phyloP scores from a whole-genome alignment of 2,329 filamentous ascomycete genomes.

The Aspergillus sp. region DNA sequence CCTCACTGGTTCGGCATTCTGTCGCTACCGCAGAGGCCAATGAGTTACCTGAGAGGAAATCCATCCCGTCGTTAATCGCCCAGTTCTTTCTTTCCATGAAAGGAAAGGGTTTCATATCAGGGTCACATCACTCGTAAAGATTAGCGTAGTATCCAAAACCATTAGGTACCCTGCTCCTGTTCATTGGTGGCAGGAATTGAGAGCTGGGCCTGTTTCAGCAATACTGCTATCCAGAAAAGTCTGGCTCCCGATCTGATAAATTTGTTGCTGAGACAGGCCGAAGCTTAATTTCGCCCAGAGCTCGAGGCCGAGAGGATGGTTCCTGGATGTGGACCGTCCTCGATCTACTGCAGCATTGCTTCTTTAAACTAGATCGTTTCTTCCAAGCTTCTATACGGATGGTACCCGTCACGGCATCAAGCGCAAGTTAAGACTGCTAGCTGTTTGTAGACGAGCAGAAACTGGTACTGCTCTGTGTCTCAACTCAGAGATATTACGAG shows the following conservation, averaged over 20 bases:
- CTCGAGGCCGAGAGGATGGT: not conserved
- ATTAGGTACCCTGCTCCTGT: not conserved
- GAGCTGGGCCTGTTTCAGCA: no score
- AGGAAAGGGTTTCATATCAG: constrained; percentile 52
- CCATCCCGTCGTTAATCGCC: constrained; percentile 52
- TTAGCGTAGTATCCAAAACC: not conserved
- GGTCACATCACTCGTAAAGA: constrained; percentile 37
- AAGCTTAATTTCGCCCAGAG: not conserved
- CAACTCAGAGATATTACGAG: constrained; percentile 56
- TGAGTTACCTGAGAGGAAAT: constrained; percentile 39
- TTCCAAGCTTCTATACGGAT: not conserved
- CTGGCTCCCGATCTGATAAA: no score
- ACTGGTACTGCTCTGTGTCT: constrained; percentile 50
- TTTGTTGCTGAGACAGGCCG: not conserved
- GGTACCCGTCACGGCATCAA: not conserved
- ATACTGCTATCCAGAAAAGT: no score
- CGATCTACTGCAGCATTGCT: not conserved
- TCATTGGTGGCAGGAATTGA: no score
- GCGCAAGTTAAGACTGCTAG: not conserved
- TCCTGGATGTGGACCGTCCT: not conserved
- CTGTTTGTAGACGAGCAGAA: constrained; percentile 28
- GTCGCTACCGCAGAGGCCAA: constrained; percentile 42
- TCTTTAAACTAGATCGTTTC: not conserved
- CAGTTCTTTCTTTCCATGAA: constrained; percentile 48
- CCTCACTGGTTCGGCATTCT: constrained; percentile 48